A percentile compares a stretch with the other conserved stretches of the same genome.
These are phyloP conservation scores for Dactylellina leptospora DNA, from an alignment of 2,329 filamentous ascomycete genomes.

Conservation along the genomic window DNA sequence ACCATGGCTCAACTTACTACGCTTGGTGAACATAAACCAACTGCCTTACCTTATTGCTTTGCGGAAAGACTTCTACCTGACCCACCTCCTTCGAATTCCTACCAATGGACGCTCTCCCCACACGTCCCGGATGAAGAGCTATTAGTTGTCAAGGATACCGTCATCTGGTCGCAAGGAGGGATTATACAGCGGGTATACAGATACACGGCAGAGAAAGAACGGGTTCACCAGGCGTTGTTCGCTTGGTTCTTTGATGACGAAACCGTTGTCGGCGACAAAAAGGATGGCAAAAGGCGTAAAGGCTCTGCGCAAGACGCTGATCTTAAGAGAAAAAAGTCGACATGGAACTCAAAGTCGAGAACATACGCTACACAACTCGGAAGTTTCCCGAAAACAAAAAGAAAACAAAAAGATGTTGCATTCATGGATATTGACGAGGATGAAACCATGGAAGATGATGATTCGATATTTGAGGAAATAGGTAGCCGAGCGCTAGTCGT, in stretches of 20 bases:
- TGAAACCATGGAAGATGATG: constrained; percentile 56
- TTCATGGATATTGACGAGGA: constrained; percentile 57
- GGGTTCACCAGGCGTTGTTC: constrained; percentile 83
- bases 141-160: constrained; percentile 75
- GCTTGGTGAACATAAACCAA: constrained; percentile 87
- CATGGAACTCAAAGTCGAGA: constrained; percentile 61
- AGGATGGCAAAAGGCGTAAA: constrained; percentile 55
- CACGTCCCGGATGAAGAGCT: constrained; percentile 77
- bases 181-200: constrained; percentile 85
- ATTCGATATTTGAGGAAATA: constrained; percentile 58
- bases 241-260: constrained; percentile 74
- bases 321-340: constrained; percentile 55
- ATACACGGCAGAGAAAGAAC: constrained; percentile 85
- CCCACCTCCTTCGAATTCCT: constrained; percentile 72
- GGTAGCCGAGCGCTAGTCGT: constrained; percentile 76
- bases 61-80: constrained; percentile 78
- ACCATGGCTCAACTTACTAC: constrained; percentile 90
- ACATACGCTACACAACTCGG: constrained; percentile 56
- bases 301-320: constrained; percentile 54
- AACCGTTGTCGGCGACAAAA: constrained; percentile 52
- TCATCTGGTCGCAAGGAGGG: constrained; percentile 88
- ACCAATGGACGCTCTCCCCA: constrained; percentile 76
- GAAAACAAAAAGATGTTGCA: constrained; percentile 46
- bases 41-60: constrained; percentile 82
- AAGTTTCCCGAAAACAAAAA: constrained; percentile 56